Evolutionary conservation across 1,139 yeast species (phyloP).

Genomic region (Debaryomycetaceae sp.): DNA sequence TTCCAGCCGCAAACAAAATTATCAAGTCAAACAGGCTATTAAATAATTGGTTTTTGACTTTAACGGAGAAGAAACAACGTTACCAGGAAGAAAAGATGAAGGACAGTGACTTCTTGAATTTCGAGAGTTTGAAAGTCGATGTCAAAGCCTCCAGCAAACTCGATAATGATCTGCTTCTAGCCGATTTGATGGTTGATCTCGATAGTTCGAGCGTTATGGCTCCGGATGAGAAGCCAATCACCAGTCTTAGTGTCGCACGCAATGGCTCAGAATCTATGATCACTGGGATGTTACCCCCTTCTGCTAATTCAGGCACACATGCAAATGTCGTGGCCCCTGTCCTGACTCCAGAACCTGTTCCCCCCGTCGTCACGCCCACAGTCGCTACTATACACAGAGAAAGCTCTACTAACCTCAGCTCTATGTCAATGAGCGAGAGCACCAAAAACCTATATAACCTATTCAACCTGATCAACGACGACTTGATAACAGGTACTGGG

Average conservation of each 20-base stretch:
- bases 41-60: slow-evolving; percentile 26
- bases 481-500: slow-evolving; percentile 16
- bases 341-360: slow-evolving; percentile 9
- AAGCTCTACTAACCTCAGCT: slow-evolving; percentile 1
- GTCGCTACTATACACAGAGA: slow-evolving; percentile 9
- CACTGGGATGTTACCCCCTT: background rate
- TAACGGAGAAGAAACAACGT: slow-evolving; percentile 11
- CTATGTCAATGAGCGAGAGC: slow-evolving; percentile 20
- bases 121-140: background rate
- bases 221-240: background rate
- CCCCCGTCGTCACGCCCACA: slow-evolving; percentile 14
- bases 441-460: slow-evolving; percentile 25
- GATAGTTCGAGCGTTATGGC: background rate
- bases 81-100: background rate
- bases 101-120: background rate
- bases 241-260: background rate
- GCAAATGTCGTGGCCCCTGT: background rate
- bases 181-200: background rate
- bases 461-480: slow-evolving; percentile 29
- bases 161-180: background rate
- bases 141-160: background rate
- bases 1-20: slow-evolving; percentile 27
- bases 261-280: background rate
- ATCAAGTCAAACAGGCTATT: slow-evolving; percentile 22
- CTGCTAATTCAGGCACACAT: background rate